phyloP scores from a whole-genome alignment of 805 yeast genomes.

The Lachancea sp. region DNA sequence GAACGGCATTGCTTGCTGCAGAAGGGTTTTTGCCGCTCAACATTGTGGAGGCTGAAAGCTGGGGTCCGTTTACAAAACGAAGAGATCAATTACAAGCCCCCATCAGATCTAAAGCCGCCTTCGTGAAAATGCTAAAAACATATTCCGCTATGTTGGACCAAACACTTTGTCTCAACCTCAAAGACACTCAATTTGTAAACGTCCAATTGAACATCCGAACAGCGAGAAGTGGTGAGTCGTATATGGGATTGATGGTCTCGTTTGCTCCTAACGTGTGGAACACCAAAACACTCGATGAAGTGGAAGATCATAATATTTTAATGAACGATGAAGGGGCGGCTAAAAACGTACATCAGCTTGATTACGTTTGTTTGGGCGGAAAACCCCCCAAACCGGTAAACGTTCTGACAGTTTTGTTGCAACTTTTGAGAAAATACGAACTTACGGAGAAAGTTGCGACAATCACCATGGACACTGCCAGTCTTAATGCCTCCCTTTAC shows the following conservation, averaged over 20 bases:
- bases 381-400: neutral
- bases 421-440: constrained; percentile 2
- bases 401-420: neutral
- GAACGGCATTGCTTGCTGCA: constrained; percentile 1
- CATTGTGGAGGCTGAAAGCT: neutral
- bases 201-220: constrained; percentile 7
- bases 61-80: neutral
- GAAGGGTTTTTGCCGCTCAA: constrained; percentile 4
- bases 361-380: constrained; percentile 3
- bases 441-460: constrained; percentile 9
- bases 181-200: constrained; percentile 2
- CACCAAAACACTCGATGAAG: neutral
- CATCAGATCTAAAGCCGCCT: constrained; percentile 2
- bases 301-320: constrained; percentile 1
- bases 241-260: constrained; percentile 6
- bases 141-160: neutral
- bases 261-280: constrained; percentile 8
- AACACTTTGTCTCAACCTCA: neutral
- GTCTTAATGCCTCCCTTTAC: neutral
- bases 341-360: constrained; percentile 6
- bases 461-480: constrained; percentile 6
- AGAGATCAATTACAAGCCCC: neutral
- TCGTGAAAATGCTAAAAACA: neutral
- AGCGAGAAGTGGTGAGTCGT: constrained; percentile 1
- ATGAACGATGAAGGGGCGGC: constrained; percentile 3